A percentile compares a stretch with the other conserved stretches of the same genome.
Evolutionary conservation across 257 asterid genomes (phyloP).

Genomic region (Eucommia ulmoides): DNA sequence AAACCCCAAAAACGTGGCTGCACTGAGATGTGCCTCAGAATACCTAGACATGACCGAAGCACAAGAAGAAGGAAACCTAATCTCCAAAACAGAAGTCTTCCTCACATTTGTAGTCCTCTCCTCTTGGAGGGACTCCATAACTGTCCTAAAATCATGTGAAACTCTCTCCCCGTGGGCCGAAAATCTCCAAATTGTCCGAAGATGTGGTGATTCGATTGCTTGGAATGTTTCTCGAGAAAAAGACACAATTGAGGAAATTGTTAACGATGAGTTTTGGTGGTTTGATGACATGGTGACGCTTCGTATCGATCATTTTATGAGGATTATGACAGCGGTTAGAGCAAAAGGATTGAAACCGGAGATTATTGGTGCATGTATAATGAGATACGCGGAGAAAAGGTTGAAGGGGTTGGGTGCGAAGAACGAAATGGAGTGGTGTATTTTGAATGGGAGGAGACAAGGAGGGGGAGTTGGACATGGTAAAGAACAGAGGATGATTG

Average conservation of each 20-base stretch:
- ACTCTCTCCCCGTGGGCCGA: slow-evolving; percentile 76
- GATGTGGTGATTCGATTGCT: slow-evolving; percentile 67
- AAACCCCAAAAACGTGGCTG: slow-evolving; percentile 45
- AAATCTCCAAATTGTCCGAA: slow-evolving; percentile 72
- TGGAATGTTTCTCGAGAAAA: slow-evolving; percentile 45
- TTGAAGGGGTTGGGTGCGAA: slow-evolving; percentile 30
- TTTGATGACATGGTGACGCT: slow-evolving; percentile 47
- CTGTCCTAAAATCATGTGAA: slow-evolving; percentile 55
- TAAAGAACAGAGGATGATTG: slow-evolving; percentile 40
- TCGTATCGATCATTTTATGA: slow-evolving; percentile 50
- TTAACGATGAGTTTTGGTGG: slow-evolving; percentile 49
- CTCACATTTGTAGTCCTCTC: slow-evolving; percentile 71
- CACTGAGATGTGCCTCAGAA: slow-evolving; percentile 73
- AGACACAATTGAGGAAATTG: slow-evolving; percentile 19
- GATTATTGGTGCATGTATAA: slow-evolving; percentile 46
- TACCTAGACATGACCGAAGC: slow-evolving; percentile 74
- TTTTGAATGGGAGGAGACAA: slow-evolving; percentile 31
- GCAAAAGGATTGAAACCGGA: slow-evolving; percentile 50
- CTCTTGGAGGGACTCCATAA: slow-evolving; percentile 62
- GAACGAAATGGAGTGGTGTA: slow-evolving; percentile 47
- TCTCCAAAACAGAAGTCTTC: slow-evolving; percentile 67
- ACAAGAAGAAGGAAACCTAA: slow-evolving; percentile 71
- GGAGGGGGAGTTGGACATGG: slow-evolving; percentile 24
- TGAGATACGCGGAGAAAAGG: slow-evolving; percentile 55
- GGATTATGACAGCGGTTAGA: slow-evolving; percentile 50